These are phyloP conservation scores for Rhododendron ferrugineum DNA, from an alignment of 148 eudicot genomes.

Conservation along the genomic window DNA sequence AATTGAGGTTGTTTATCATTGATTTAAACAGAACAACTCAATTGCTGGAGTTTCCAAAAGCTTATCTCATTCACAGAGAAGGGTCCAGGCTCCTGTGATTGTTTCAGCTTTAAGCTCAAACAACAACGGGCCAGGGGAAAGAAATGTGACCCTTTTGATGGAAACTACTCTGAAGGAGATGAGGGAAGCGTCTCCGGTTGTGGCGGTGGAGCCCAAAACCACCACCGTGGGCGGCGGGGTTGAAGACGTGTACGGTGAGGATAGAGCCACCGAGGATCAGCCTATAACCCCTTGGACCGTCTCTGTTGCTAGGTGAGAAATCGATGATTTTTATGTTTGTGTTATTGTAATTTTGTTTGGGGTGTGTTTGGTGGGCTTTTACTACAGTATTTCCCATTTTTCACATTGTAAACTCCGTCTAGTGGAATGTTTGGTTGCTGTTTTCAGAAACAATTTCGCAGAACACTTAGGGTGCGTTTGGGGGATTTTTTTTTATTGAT, in stretches of 20 bases:
- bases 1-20: neutral
- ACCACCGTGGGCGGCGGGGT: slow-evolving; percentile 53
- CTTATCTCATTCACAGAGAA: slow-evolving; percentile 33
- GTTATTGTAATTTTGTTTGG: neutral
- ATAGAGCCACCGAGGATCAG: slow-evolving; percentile 82
- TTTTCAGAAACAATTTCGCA: neutral
- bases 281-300: slow-evolving; percentile 81
- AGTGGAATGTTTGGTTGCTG: neutral
- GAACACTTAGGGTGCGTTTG: neutral
- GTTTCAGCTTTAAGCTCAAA: slow-evolving; percentile 53
- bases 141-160: slow-evolving; percentile 50
- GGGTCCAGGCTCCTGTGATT: slow-evolving; percentile 35
- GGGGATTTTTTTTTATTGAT: neutral
- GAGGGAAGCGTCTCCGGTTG: slow-evolving; percentile 25
- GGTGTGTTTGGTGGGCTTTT: slow-evolving; percentile 29
- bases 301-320: slow-evolving; percentile 81
- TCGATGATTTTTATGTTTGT: neutral
- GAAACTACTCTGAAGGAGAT: slow-evolving; percentile 46
- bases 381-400: neutral
- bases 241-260: slow-evolving; percentile 84
- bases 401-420: neutral
- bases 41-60: slow-evolving; percentile 46
- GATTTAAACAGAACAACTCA: slow-evolving; percentile 46
- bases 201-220: slow-evolving; percentile 35
- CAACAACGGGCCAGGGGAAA: slow-evolving; percentile 41